Evolutionary conservation across 495 filamentous ascomycete genomes (phyloP), one percentile per base, ranked within the genome.

Genomic region (Penicillium paxilli): DNA sequence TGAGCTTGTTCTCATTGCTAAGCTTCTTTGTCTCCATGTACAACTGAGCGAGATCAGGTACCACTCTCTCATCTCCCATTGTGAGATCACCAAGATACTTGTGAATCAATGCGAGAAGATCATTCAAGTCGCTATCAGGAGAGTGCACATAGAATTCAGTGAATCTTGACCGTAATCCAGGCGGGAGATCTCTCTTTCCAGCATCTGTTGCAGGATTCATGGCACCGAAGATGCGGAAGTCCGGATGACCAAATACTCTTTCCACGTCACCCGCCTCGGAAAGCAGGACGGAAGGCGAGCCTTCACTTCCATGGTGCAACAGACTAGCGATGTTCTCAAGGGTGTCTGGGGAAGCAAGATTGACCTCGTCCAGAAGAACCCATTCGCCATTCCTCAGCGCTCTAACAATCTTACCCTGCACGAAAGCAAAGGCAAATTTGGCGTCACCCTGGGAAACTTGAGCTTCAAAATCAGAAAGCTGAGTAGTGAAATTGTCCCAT

Each of bases 161-260:
- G 65, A 99, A 99, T 17, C 91, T 81, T 38, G 89, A 92, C 22
- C 90, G 78, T 25, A 95, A 76, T 4, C 94, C 90, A 47, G 87
- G 82, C 0, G 92, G 92, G 3, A 99, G 77, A 67, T 98, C 94
- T 51, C 90, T 84, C 74, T 98, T 99, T 26, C 95, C 95, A 51
- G 96, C 83, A 77, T 99, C 95, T 11, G 93, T 98, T 10, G 95
- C 93, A 40, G 95, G 95, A 63, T 99, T 99, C 95, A 99, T 99
- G 40, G 94, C 94, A 21, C 89, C 95, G 69, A 99, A 98, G 21
- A 99, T 88, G 26, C 95, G 86, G 67, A 99, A 99, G 59, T 96
- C 83, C 2, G 90, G 87, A 66, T 99, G 94, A 2, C 92, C 92
- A 47, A 86, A 83, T 8, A 98, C 85, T 38, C 91, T 82, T 66